Evolutionary conservation across 495 filamentous ascomycete genomes (phyloP).

Genomic region (Sphaerosporella brunnea): DNA sequence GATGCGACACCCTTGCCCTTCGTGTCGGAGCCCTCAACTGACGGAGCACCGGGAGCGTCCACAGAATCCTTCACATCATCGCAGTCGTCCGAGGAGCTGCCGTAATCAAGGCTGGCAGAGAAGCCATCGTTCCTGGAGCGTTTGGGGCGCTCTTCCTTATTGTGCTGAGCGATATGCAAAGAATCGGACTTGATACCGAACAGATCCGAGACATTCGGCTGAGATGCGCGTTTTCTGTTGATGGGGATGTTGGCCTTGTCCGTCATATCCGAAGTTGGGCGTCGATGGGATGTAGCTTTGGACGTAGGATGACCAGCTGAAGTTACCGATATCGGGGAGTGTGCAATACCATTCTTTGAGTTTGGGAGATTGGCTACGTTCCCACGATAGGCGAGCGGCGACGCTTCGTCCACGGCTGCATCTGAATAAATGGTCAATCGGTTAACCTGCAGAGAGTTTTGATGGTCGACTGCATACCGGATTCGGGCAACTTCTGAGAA

Average conservation of each 20-base stretch:
- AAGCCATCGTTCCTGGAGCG: background rate
- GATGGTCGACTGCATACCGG: too few species aligned
- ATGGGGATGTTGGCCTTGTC: background rate
- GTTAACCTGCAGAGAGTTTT: too few species aligned
- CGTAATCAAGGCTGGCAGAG: background rate
- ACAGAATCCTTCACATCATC: too few species aligned
- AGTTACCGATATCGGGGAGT: too few species aligned
- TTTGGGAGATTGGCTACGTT: too few species aligned
- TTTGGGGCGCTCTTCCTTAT: slow-evolving; percentile 1
- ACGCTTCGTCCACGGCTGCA: slow-evolving; percentile 1
- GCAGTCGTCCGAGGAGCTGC: background rate
- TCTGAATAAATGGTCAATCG: too few species aligned
- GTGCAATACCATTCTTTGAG: too few species aligned
- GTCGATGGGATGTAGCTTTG: background rate
- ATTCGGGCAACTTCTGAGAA: too few species aligned
- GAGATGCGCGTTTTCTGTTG: background rate
- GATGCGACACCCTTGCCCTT: too few species aligned
- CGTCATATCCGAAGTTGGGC: background rate
- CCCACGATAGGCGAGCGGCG: background rate
- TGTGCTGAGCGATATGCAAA: background rate
- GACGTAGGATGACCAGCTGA: background rate
- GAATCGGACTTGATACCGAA: background rate
- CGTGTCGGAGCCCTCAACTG: too few species aligned
- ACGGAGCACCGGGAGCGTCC: too few species aligned
- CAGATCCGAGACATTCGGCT: background rate